Evolutionary conservation across 2,329 filamentous ascomycete genomes (phyloP), one percentile per base, ranked within the genome.

Genomic region (Aspergillus proliferans): DNA sequence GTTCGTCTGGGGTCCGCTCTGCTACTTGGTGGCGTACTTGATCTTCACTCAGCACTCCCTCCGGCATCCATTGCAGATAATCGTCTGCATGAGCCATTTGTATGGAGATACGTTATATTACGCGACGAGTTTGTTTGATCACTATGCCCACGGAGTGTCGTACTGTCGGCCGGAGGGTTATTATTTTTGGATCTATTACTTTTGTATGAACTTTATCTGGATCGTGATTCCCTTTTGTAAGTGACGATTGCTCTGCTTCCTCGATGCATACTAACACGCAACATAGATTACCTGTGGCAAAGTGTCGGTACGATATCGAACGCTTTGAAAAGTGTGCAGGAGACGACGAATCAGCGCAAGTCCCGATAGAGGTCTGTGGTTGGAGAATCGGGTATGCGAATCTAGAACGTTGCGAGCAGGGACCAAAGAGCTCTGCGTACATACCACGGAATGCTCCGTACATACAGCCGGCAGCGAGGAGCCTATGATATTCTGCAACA

Each of bases 101-200:
- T 85, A 85, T 63, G 82, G 82, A 40, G 81, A 84, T 61, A 69
- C 78, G 3, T 69, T 85, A 33, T 85, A 85, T 69, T 85, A 83
- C 64, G 79, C 79, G 1, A 85, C 82, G 0, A 79, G 79, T 58
- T 66, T 81, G 55, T 82, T 82, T 61, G 81, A 85, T 61, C 74
- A 82, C 58, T 78, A 77, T 56, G 70, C 76, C 48, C 70, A 78
- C 52, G 72, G 74, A 8, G 61, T 78, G 18, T 70, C 73, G 9
- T 83, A 84, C 62, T 82, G 77, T 54, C 71, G 82, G 49, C 82
- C 82, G 0, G 82, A 85, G 64, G 69, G 74, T 4, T 79, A 79
- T 54, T 85, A 85, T 65, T 85, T 81, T 64, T 85, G 81, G 80
- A 71, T 77, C 38, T 85, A 85, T 65, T 85, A 82, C 62, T 76